Conservation (phyloP, 805 yeast species). For the Candida ascalaphidarum region DNA sequence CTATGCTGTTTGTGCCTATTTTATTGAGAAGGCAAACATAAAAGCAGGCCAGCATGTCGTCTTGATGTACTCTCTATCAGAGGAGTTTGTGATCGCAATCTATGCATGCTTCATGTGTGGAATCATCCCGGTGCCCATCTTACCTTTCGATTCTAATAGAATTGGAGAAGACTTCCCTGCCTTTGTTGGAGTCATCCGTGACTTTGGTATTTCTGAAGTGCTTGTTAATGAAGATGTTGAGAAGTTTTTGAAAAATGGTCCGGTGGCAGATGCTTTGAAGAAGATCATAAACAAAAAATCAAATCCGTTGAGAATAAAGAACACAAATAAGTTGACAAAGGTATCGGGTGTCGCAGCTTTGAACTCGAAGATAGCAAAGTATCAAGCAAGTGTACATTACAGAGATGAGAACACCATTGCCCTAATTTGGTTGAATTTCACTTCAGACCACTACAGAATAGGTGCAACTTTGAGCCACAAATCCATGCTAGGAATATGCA, state of each 20-base stretch:
- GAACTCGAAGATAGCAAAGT: slow-evolving; percentile 34
- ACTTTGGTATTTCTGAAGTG: slow-evolving; percentile 62
- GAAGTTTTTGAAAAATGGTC: slow-evolving; percentile 56
- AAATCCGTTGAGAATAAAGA: slow-evolving; percentile 47
- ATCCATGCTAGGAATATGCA: slow-evolving; percentile 69
- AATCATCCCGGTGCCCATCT: slow-evolving; percentile 64
- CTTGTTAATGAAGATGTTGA: slow-evolving; percentile 78
- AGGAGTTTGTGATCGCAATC: slow-evolving; percentile 75
- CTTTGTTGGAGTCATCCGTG: slow-evolving; percentile 55
- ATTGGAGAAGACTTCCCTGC: slow-evolving; percentile 68
- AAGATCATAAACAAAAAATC: slow-evolving; percentile 24
- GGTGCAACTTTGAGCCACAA: slow-evolving; percentile 53
- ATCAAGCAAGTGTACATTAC: slow-evolving; percentile 30
- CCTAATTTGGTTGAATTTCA: slow-evolving; percentile 59
- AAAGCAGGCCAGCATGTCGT: slow-evolving; percentile 67
- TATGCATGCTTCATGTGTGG: slow-evolving; percentile 85
- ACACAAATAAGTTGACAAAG: slow-evolving; percentile 52
- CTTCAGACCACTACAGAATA: slow-evolving; percentile 61
- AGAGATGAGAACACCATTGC: slow-evolving; percentile 39
- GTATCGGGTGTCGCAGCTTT: slow-evolving; percentile 29
- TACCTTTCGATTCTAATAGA: slow-evolving; percentile 59
- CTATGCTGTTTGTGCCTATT: slow-evolving; percentile 64
- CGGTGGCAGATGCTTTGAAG: slow-evolving; percentile 52
- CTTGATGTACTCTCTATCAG: slow-evolving; percentile 78
- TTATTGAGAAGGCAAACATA: slow-evolving; percentile 57